These are phyloP conservation scores for Colletotrichum orchidophilum DNA, from an alignment of 2,329 filamentous ascomycete genomes.

Conservation along the genomic window DNA sequence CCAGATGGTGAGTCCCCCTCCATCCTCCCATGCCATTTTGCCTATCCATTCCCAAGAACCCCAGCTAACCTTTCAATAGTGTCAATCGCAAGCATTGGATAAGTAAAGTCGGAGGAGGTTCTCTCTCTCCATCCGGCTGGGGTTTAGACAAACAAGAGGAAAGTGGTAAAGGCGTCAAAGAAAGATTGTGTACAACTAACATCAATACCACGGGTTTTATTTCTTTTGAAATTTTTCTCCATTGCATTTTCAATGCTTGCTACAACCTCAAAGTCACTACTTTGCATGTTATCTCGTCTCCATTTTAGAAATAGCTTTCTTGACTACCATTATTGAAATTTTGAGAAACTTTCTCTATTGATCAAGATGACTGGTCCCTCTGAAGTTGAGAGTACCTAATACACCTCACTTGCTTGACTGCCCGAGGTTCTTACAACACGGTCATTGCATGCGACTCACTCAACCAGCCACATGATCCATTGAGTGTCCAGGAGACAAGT, in stretches of 20 bases:
- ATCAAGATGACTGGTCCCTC: not conserved
- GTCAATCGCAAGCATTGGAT: conserved; percentile 33
- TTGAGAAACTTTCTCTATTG: not conserved
- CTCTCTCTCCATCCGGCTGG: not conserved
- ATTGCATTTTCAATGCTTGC: not conserved
- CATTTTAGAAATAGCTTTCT: conserved; percentile 4
- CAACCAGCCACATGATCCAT: not conserved
- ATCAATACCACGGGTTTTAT: not conserved
- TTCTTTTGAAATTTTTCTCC: not conserved
- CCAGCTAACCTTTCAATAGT: conserved; percentile 9
- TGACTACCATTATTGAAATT: too few relatives aligned
- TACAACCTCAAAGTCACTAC: not conserved
- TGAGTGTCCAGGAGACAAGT: not conserved
- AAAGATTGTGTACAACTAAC: conserved; percentile 13
- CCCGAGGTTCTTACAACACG: too few relatives aligned
- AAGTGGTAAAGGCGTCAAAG: conserved; percentile 1
- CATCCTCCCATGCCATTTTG: not conserved
- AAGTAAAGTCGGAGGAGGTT: conserved; percentile 4
- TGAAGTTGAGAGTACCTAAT: not conserved
- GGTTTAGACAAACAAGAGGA: not conserved
- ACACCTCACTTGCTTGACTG: not conserved
- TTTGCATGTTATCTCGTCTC: not conserved
- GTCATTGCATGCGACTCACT: too few relatives aligned
- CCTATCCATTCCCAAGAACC: not conserved
- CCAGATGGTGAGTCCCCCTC: conserved; percentile 22